Percentiles rank a stretch among this genome's conserved stretches.
These are phyloP conservation scores for Lactifluus subvellereus DNA, from an alignment of 768 basidiomycete species.

Conservation along the genomic window DNA sequence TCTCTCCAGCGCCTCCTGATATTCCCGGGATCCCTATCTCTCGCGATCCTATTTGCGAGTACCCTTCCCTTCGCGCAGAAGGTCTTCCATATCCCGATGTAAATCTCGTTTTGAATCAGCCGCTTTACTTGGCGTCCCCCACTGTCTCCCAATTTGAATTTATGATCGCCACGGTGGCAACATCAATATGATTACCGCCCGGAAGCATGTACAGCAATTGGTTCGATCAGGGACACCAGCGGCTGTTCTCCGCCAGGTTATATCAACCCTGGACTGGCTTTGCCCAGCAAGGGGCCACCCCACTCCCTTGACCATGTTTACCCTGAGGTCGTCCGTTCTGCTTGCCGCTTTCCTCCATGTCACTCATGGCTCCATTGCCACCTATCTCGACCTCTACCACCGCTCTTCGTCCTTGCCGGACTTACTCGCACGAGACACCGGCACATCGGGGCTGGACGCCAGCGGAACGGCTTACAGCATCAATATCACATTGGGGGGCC, in stretches of 20 bases:
- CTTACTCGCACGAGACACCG: background rate
- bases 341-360: background rate
- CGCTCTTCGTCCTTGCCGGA: background rate
- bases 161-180: background rate
- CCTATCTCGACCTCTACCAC: background rate
- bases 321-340: background rate
- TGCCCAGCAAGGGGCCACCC: background rate
- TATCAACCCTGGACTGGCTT: too few species aligned
- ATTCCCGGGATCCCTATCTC: too few species aligned
- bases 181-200: background rate
- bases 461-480: background rate
- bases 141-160: background rate
- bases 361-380: background rate
- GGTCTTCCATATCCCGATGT: too few species aligned
- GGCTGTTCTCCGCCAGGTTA: background rate
- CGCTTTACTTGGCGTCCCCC: too few species aligned
- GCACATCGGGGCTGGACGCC: background rate
- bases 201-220: background rate
- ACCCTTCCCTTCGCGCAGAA: too few species aligned
- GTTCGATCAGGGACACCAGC: background rate
- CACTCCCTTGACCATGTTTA: background rate
- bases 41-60: too few species aligned
- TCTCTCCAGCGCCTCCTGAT: too few species aligned
- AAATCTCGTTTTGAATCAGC: too few species aligned
- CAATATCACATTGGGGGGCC: conserved; percentile 37